A percentile compares a stretch with the other conserved stretches of the same genome.
These are phyloP conservation scores for Eragrostis curvula DNA, from an alignment of 176 grass and related monocot species.

Conservation along the genomic window DNA sequence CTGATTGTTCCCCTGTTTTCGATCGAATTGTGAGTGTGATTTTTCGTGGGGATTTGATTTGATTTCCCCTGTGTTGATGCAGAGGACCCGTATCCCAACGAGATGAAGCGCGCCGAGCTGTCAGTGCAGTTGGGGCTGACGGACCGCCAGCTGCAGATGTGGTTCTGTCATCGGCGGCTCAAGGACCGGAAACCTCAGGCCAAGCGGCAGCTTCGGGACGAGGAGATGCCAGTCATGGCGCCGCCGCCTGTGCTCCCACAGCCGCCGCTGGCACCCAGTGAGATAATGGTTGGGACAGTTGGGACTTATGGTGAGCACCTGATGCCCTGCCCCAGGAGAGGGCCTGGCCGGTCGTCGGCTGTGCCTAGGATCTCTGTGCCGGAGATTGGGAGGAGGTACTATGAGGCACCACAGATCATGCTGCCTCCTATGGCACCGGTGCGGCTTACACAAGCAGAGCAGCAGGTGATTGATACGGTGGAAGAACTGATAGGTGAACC, in stretches of 20 bases:
- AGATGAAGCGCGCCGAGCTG: conserved; percentile 63
- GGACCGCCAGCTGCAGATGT: conserved; percentile 98
- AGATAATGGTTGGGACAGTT: conserved; percentile 34
- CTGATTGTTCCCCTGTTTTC: background rate
- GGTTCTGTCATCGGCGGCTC: conserved; percentile 93
- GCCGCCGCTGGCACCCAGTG: conserved; percentile 44
- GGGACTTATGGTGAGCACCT: conserved; percentile 27
- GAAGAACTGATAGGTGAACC: conserved; percentile 72
- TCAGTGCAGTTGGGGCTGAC: conserved; percentile 68
- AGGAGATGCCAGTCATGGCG: conserved; percentile 50
- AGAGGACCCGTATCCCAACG: conserved; percentile 77
- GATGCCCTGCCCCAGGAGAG: conserved; percentile 42
- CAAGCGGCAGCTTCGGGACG: conserved; percentile 55
- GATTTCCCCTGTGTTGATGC: conserved; percentile 37
- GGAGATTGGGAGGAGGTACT: conserved; percentile 56
- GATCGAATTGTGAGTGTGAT: conserved; percentile 2
- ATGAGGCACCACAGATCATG: conserved; percentile 57
- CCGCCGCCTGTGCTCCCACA: conserved; percentile 44
- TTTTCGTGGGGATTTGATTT: conserved; percentile 13
- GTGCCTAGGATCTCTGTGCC: conserved; percentile 75
- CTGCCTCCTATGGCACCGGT: conserved; percentile 36
- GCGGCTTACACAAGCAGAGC: conserved; percentile 51
- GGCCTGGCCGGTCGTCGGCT: conserved; percentile 48
- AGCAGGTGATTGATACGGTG: conserved; percentile 53
- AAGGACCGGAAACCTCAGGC: conserved; percentile 74